These are phyloP conservation scores for Achlya hypogyna DNA, from an alignment of 352 stramenopile species.

Conservation along the genomic window DNA sequence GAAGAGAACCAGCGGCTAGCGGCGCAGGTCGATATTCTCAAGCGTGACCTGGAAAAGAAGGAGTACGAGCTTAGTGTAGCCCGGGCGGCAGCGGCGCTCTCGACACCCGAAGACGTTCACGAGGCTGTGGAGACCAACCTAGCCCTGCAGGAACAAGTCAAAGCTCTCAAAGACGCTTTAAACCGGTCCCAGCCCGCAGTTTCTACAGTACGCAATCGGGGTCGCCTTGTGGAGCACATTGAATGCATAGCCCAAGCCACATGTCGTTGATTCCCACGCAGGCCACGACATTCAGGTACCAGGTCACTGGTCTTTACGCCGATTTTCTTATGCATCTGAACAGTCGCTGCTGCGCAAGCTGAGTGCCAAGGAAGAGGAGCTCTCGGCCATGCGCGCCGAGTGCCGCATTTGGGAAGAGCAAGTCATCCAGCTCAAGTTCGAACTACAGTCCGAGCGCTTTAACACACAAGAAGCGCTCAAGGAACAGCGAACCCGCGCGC, in stretches of 20 bases:
- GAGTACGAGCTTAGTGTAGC: conserved; percentile 12
- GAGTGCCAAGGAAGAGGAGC: conserved; percentile 37
- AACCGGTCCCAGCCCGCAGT: conserved; percentile 15
- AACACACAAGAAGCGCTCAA: conserved; percentile 27
- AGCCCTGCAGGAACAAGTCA: conserved; percentile 37
- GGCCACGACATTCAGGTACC: conserved; percentile 30
- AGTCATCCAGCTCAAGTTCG: conserved; percentile 45
- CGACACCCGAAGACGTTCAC: conserved; percentile 24
- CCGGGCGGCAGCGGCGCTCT: not conserved
- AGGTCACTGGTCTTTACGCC: not conserved
- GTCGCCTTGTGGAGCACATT: no score
- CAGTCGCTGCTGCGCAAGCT: conserved; percentile 27
- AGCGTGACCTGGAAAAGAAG: conserved; percentile 14
- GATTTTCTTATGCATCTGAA: not conserved
- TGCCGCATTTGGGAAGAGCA: conserved; percentile 21
- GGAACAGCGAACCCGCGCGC: conserved; percentile 3
- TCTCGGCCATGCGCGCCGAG: not conserved
- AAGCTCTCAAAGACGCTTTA: conserved; percentile 36
- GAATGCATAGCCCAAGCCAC: not conserved
- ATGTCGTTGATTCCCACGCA: not conserved
- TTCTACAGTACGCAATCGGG: not conserved
- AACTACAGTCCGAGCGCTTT: conserved; percentile 35
- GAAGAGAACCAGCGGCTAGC: conserved; percentile 13
- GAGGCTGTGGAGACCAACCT: conserved; percentile 39
- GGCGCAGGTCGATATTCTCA: conserved; percentile 2